phyloP scores from a whole-genome alignment of 2,329 filamentous ascomycete species.

The Nothomitra cinnamomea region DNA sequence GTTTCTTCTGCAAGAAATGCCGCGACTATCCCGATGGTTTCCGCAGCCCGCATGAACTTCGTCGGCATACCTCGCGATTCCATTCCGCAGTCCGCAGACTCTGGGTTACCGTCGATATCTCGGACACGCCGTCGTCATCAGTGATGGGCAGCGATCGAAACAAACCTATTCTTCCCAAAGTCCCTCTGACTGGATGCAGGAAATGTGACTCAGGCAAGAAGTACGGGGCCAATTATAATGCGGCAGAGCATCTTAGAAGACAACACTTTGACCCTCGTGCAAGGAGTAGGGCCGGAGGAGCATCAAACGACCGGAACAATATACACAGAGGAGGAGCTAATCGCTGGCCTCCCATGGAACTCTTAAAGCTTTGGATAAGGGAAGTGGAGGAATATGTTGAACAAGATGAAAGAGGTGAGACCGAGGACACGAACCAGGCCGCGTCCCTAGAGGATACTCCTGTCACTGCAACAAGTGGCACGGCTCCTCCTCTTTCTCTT shows the following conservation, averaged over 20 bases:
- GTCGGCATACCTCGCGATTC: conserved; percentile 38
- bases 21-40: conserved; percentile 31
- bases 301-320: neutral
- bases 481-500: no score
- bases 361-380: conserved; percentile 42
- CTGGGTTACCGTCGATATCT: conserved; percentile 44
- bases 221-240: conserved; percentile 93
- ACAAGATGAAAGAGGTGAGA: neutral
- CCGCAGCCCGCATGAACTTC: conserved; percentile 15
- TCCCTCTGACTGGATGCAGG: conserved; percentile 67
- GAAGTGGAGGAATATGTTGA: conserved; percentile 1
- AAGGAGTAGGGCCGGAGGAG: conserved; percentile 9
- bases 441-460: neutral
- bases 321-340: conserved; percentile 29
- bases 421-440: no score
- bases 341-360: conserved; percentile 30
- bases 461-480: neutral
- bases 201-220: conserved; percentile 58
- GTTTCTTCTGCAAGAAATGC: conserved; percentile 34
- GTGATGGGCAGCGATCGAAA: conserved; percentile 12
- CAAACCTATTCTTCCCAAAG: conserved; percentile 29
- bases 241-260: conserved; percentile 72
- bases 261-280: conserved; percentile 52
- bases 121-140: conserved; percentile 14
- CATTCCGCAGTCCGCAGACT: conserved; percentile 44